Base-by-base conservation (phyloP, 106 monocot species). In the Dioscorea dumetorum region DNA sequence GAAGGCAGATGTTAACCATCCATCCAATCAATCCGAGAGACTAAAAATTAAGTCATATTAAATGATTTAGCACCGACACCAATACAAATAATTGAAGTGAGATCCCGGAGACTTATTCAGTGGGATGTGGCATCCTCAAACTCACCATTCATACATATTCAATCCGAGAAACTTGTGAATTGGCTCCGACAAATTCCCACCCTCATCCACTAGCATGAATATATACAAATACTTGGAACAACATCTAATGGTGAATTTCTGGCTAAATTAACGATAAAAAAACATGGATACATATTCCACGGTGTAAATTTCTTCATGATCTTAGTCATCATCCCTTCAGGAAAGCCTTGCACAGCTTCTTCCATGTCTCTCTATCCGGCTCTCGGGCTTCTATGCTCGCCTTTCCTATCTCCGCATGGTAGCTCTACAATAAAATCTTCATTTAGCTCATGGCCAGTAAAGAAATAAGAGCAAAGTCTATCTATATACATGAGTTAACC, bases 271-370 rank as follows among this genome's bases (percentile, higher is more conserved):
- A 28, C 28, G 8, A 54, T 8, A 18, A 0, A 19, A 0, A 16
- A 0, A 54, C 13, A 54, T 18, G 9, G 7, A 54, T 54, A 18
- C 13, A 18, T 54, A 51, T 51, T 2, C 14, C 17, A 12, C 4
- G 14, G 19, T 2, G 19, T 18, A 16, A 54, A 19, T 19, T 54
- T 54, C 54, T 54, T 54, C 54, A 5, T 5, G 2, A 14, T 54
- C 1, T 41, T 15, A 54, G 13, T 8, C 50, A 49, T 22, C 23
- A n/a, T n/a, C 84, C 72, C 73, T 79, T 79, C 21, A 88, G 83
- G 33, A 88, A 88, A 19, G 49, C 67, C 50, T 64, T 81, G 79
- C 88, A 84, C 2, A 88, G 58, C 78, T 35, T 74, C 70, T 70
- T 76, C 84, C 83, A 88, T 2, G 75, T 70, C n/a, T 68, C 76